Evolutionary conservation across 2,329 filamentous ascomycete species (phyloP).

Genomic region (Apiospora kogelbergensis): DNA sequence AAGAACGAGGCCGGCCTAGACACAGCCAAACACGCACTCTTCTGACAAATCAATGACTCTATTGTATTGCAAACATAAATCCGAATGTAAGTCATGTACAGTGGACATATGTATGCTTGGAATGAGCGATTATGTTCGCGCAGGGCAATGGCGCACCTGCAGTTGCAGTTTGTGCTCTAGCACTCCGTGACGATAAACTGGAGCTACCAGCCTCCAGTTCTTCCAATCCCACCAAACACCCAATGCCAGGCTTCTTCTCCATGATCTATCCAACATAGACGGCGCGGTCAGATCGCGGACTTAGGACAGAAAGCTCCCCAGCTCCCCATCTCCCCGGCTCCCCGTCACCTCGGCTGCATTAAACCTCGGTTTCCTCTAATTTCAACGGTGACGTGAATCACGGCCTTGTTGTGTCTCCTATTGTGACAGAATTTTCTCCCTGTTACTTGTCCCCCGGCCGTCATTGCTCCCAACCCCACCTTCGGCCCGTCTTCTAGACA

Average conservation of each 20-base stretch:
- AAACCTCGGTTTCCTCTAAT: not conserved
- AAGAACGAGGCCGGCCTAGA: not conserved
- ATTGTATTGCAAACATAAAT: not conserved
- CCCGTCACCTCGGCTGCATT: not conserved
- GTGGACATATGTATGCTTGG: not conserved
- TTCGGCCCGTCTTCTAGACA: slow-evolving; percentile 1
- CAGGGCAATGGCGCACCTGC: too few species aligned
- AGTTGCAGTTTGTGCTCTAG: too few species aligned
- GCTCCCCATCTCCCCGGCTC: not conserved
- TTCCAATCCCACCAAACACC: too few species aligned
- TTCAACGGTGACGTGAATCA: not conserved
- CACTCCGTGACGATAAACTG: too few species aligned
- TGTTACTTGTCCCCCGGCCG: slow-evolving; percentile 4
- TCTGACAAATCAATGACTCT: not conserved
- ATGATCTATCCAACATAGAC: not conserved
- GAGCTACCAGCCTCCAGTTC: too few species aligned
- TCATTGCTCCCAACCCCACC: not conserved
- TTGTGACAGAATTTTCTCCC: not conserved
- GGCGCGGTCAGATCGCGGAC: not conserved
- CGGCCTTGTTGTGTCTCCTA: not conserved
- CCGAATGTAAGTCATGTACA: not conserved
- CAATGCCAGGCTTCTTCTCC: too few species aligned
- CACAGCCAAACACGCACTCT: not conserved
- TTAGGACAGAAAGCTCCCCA: not conserved
- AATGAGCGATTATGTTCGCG: not conserved